phyloP scores from a whole-genome alignment of 2,329 filamentous ascomycete genomes.

The Hyphodiscus sp. region DNA sequence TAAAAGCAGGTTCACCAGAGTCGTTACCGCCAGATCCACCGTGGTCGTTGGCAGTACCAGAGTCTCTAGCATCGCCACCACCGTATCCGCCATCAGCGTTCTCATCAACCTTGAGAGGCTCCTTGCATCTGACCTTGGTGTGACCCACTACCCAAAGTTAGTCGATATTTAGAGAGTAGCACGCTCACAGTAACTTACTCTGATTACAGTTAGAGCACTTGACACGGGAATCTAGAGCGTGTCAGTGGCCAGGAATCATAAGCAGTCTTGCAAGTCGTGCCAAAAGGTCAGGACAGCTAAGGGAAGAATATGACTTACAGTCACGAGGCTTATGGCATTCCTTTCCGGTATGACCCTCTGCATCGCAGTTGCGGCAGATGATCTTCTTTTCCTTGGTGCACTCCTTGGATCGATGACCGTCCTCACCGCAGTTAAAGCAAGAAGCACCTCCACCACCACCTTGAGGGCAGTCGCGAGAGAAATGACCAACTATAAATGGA shows the following conservation, averaged over 20 bases:
- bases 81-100: conserved; percentile 7
- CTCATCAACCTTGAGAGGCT: conserved; percentile 24
- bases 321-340: conserved; percentile 52
- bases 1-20: too few species aligned
- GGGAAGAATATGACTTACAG: conserved; percentile 33
- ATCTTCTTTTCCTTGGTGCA: conserved; percentile 34
- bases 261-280: too few species aligned
- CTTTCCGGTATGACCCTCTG: conserved; percentile 52
- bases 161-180: not conserved
- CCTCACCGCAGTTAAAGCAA: conserved; percentile 57
- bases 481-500: conserved; percentile 47
- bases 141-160: conserved; percentile 30
- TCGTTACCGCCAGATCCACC: too few species aligned
- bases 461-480: conserved; percentile 57
- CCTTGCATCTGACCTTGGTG: conserved; percentile 34
- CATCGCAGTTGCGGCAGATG: conserved; percentile 51
- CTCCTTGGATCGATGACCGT: conserved; percentile 52
- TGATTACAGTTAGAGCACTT: conserved; percentile 52
- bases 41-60: not conserved
- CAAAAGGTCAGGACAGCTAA: too few species aligned
- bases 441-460: conserved; percentile 48
- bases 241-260: not conserved
- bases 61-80: conserved; percentile 20
- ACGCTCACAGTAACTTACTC: conserved; percentile 24
- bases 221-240: conserved; percentile 36